A percentile compares a stretch with the other conserved stretches of the same genome.
Conservation (phyloP, 140 eudicot genomes). For the Senecio squalidus region DNA sequence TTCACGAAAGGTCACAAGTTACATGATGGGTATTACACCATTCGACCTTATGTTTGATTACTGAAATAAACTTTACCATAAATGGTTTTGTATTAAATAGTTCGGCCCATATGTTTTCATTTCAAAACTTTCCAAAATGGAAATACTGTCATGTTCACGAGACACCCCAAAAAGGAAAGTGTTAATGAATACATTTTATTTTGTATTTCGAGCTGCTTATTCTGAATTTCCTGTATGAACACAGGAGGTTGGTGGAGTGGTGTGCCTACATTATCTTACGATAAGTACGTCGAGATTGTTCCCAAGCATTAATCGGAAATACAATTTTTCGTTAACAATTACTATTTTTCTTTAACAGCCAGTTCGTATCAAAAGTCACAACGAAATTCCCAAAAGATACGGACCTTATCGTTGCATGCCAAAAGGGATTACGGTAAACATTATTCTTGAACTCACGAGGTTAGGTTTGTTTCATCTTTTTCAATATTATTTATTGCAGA, state of each 20-base stretch:
- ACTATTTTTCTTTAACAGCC: conserved; percentile 44
- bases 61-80: not conserved
- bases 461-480: not conserved
- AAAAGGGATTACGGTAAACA: conserved; percentile 84
- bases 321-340: not conserved
- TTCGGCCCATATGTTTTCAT: no score
- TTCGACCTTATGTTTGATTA: conserved; percentile 5
- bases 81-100: not conserved
- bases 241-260: conserved; percentile 99
- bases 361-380: conserved; percentile 55
- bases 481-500: conserved; percentile 31
- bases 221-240: conserved; percentile 5
- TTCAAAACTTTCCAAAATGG: not conserved
- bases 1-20: conserved; percentile 69
- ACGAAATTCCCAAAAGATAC: conserved; percentile 71
- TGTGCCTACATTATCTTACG: conserved; percentile 67
- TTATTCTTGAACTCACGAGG: conserved; percentile 6
- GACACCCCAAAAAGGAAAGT: no score
- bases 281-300: conserved; percentile 39
- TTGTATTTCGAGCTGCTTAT: conserved; percentile 1
- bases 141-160: not conserved
- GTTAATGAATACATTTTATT: not conserved
- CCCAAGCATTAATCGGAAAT: conserved; percentile 2
- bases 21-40: conserved; percentile 68
- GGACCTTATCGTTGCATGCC: conserved; percentile 95